Evolutionary conservation across 495 filamentous ascomycete genomes (phyloP).

Genomic region (Talaromyces stipitatus): DNA sequence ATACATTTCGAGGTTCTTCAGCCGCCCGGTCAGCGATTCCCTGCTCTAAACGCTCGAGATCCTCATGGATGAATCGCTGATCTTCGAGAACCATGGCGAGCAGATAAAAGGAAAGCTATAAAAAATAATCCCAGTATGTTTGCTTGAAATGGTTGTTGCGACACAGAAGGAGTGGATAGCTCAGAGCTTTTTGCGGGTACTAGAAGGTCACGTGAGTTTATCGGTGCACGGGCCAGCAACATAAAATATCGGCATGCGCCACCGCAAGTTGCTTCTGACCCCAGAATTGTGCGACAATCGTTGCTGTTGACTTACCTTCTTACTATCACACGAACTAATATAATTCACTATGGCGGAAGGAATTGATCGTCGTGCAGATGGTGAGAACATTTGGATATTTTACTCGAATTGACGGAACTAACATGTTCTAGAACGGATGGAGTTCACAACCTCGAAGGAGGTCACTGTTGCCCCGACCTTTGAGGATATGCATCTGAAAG

Average conservation of each 20-base stretch:
- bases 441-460: conserved; percentile 97
- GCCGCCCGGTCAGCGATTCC: conserved; percentile 82
- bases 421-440: conserved; percentile 68
- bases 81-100: conserved; percentile 78
- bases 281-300: not conserved
- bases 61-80: conserved; percentile 87
- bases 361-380: conserved; percentile 88
- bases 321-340: not conserved
- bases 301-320: not conserved
- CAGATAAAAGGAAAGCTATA: conserved; percentile 4
- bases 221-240: not conserved
- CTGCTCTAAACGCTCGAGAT: conserved; percentile 89
- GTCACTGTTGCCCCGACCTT: conserved; percentile 74
- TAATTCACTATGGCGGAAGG: conserved; percentile 71
- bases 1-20: conserved; percentile 82
- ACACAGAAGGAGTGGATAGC: not conserved
- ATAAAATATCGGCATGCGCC: conserved; percentile 4
- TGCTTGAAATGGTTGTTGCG: conserved; percentile 1
- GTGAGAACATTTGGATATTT: conserved; percentile 22
- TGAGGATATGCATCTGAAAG: conserved; percentile 83
- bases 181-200: not conserved
- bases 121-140: not conserved
- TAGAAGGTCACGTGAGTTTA: not conserved
- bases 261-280: conserved; percentile 1
- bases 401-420: conserved; percentile 13